A percentile compares a stretch with the other conserved stretches of the same genome.
These are phyloP conservation scores for Bjerkandera adusta DNA, from an alignment of 1,284 basidiomycete species.

Conservation along the genomic window DNA sequence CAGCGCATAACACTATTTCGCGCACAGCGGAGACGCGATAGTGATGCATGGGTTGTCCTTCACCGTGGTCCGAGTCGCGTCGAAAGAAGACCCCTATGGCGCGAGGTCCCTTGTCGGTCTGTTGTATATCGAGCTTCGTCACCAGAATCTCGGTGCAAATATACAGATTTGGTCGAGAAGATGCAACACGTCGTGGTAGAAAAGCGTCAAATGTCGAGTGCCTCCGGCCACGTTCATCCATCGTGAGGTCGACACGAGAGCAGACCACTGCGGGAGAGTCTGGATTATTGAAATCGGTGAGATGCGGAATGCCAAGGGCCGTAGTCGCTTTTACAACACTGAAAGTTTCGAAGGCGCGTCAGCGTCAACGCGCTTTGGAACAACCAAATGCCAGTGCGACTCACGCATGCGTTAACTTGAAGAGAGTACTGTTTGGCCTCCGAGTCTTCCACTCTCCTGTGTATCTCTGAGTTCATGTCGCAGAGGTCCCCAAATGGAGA, in stretches of 20 bases:
- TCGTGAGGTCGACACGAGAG: conserved; percentile 19
- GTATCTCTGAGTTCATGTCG: background rate
- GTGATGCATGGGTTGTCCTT: background rate
- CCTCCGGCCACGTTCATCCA: conserved; percentile 17
- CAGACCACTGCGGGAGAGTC: conserved; percentile 16
- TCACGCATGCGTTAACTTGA: background rate
- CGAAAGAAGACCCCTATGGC: background rate
- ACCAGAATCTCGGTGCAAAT: background rate
- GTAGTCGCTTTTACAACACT: conserved; percentile 14
- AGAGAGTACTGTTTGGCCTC: background rate
- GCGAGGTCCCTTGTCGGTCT: background rate
- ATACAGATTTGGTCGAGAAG: background rate
- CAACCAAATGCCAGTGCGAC: background rate
- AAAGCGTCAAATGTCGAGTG: conserved; percentile 24
- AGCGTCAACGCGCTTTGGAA: background rate
- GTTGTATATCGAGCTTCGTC: background rate
- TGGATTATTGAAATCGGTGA: conserved; percentile 23
- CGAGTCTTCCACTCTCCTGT: background rate
- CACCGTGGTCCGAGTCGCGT: background rate
- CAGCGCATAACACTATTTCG: conserved; percentile 27
- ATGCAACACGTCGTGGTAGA: conserved; percentile 14
- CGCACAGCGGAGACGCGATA: conserved; percentile 17
- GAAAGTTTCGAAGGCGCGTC: background rate
- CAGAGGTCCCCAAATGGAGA: conserved; percentile 5
- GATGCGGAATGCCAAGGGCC: conserved; percentile 21